Evolutionary conservation across 257 asterid species (phyloP).

Genomic region (Eustoma russellianum): DNA sequence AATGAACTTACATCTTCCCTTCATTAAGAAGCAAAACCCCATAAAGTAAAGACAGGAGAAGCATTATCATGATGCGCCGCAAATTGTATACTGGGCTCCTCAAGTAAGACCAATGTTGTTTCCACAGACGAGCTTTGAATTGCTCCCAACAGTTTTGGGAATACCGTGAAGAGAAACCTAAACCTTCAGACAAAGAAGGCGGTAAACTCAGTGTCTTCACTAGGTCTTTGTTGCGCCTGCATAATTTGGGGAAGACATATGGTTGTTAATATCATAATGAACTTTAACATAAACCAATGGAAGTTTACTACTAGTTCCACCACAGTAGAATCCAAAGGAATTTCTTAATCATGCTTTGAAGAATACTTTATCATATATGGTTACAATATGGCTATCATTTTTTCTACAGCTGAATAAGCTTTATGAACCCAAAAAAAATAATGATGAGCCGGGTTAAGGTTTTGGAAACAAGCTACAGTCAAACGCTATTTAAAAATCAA

Average conservation of each 20-base stretch:
- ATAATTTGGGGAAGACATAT: background rate
- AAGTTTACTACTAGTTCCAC: no score
- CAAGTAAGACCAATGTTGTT: conserved; percentile 24
- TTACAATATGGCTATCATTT: no score
- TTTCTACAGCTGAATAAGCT: no score
- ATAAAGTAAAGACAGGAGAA: conserved; percentile 11
- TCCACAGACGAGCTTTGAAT: conserved; percentile 18
- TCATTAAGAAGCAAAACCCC: conserved; percentile 15
- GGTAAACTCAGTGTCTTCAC: conserved; percentile 8
- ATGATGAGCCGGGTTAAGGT: no score
- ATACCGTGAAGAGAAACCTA: conserved; percentile 14
- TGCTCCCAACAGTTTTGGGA: conserved; percentile 22
- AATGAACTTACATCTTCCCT: conserved; percentile 13
- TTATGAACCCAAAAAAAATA: no score
- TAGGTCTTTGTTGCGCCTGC: conserved; percentile 23
- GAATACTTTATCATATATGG: no score
- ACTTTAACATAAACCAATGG: no score
- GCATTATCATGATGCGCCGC: conserved; percentile 9
- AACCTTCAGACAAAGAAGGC: conserved; percentile 14
- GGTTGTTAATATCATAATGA: no score
- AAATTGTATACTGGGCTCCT: conserved; percentile 29
- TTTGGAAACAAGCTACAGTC: no score
- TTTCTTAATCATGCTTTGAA: no score
- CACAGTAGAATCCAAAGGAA: no score
- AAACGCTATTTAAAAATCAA: no score